Evolutionary conservation across 2,329 filamentous ascomycete genomes (phyloP).

Genomic region (Magnaporthiopsis poae): DNA sequence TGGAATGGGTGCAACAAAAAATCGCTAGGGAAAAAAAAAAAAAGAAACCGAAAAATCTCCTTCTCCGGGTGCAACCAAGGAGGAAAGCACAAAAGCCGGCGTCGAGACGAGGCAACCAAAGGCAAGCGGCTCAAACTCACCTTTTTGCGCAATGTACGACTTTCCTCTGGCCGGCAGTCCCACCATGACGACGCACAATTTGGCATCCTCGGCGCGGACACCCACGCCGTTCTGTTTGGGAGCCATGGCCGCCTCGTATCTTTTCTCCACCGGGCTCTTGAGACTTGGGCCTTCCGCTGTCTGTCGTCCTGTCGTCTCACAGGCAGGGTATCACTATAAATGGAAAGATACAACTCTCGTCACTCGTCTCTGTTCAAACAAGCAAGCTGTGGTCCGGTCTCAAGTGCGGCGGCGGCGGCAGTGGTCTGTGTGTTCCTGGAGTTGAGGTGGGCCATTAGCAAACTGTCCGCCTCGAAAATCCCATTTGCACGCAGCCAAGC

Average conservation of each 20-base stretch:
- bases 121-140: constrained; percentile 36
- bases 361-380: not conserved
- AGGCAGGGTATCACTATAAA: not conserved
- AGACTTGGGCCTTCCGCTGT: constrained; percentile 7
- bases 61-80: too few relatives aligned
- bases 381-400: not conserved
- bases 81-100: too few relatives aligned
- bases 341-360: not conserved
- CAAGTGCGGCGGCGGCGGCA: not conserved
- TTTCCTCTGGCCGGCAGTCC: constrained; percentile 90
- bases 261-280: not conserved
- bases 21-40: too few relatives aligned
- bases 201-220: constrained; percentile 86
- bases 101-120: not conserved
- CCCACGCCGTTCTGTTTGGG: constrained; percentile 54
- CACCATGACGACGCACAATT: constrained; percentile 98
- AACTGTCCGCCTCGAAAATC: too few relatives aligned
- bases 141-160: constrained; percentile 97
- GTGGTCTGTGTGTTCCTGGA: not conserved
- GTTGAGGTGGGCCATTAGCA: not conserved
- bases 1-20: too few relatives aligned
- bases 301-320: not conserved
- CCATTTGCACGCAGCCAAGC: not conserved
- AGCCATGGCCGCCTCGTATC: constrained; percentile 26
- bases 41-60: too few relatives aligned